phyloP scores from a whole-genome alignment of 805 yeast genomes.

The Hanseniaspora nectarophila region DNA sequence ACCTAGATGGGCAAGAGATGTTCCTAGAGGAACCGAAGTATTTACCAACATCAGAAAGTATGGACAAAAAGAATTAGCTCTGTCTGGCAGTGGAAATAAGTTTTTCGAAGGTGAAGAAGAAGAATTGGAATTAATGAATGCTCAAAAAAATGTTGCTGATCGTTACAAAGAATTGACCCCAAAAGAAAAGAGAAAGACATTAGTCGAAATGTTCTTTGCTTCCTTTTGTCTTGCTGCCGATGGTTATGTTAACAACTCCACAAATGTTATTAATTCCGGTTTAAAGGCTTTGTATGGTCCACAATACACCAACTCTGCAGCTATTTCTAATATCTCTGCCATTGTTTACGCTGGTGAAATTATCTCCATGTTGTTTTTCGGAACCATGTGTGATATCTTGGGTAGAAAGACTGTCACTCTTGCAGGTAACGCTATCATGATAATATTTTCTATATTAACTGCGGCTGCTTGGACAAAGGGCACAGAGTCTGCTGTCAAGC shows the following conservation, averaged over 20 bases:
- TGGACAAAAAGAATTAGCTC: constrained; percentile 7
- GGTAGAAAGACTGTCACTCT: constrained; percentile 80
- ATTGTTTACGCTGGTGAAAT: constrained; percentile 90
- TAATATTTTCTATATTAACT: constrained; percentile 63
- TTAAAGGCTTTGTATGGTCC: constrained; percentile 53
- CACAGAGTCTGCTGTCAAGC: constrained; percentile 5
- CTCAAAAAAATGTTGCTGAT: background rate
- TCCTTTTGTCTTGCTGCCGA: constrained; percentile 61
- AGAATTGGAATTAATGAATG: background rate
- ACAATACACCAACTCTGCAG: constrained; percentile 49
- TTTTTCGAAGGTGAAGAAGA: constrained; percentile 4
- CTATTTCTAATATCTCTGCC: constrained; percentile 68
- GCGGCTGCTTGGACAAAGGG: constrained; percentile 82
- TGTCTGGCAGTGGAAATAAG: background rate
- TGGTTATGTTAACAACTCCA: constrained; percentile 82
- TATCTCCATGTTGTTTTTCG: constrained; percentile 71
- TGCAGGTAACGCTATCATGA: constrained; percentile 59
- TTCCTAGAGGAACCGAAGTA: constrained; percentile 6
- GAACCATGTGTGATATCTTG: constrained; percentile 64
- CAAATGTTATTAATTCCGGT: constrained; percentile 65
- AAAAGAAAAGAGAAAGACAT: constrained; percentile 6
- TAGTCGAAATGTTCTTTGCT: constrained; percentile 12
- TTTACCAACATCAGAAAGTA: background rate
- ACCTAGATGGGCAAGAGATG: constrained; percentile 13
- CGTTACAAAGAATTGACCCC: background rate